Evolutionary conservation across 345 rosid genomes (phyloP), one percentile per base, ranked within the genome.

Genomic region (Eucalyptus tenuipes): DNA sequence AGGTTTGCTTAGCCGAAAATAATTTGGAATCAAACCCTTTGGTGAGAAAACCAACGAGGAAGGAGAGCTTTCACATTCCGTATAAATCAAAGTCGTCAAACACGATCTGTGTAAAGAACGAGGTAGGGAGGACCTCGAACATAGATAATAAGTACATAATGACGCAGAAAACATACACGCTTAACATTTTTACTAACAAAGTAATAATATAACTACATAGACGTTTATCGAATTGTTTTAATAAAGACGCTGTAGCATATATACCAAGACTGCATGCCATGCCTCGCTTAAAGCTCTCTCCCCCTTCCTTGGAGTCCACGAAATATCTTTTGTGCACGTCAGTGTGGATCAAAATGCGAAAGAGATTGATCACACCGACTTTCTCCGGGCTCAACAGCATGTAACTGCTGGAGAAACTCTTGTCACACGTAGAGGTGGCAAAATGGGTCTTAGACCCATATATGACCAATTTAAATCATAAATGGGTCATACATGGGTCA

Each of bases 371-470:
- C 8, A 94, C 88, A 11, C 84, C 88, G 33, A 94, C 91, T 40
- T 96, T 89, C 82, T 95, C 94, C 3, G 93, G 96, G 85, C 90
- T 93, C 86, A 96, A 80, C 24, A 94, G 91, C 92, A 96, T 87
- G 75, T 93, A 91, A 49, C 91, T 91, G 90, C 89, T 89, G 18
- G 91, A 86, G 86, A 92, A 93, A 13, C 91, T 92, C 71, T 92
- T 88, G 75, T 92, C 89, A 55, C 91, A 89, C 7, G 40, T 37
- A 37, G 40, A 37, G 40, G 40, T 37, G 40, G 40, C 40, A 37
- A 37, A 37, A 37, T 37, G 40, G 40, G 40, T 37, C 40, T 37
- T 37, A 37, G 40, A 37, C 40, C 40, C 40, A 37, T 37, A 37
- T 37, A 37, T 37, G 40, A 37, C 40, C 40, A 3, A 37, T 37